phyloP scores from a whole-genome alignment of 768 basidiomycete species.

The Suillus clintonianus region DNA sequence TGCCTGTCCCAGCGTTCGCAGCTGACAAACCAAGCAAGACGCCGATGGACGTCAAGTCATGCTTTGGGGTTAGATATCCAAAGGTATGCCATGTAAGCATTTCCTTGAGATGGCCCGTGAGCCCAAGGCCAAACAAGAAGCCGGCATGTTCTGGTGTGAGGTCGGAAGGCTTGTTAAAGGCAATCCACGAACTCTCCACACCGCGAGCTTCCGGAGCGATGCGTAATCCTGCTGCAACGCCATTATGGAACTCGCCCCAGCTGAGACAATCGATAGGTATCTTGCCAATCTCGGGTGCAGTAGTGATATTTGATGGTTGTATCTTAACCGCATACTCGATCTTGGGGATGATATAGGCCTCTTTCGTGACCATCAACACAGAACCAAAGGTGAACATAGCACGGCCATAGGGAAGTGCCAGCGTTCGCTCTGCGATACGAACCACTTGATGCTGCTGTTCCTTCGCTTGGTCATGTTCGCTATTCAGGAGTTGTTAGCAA shows the following conservation, averaged over 20 bases:
- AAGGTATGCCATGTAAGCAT: conserved; percentile 97
- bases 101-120: conserved; percentile 87
- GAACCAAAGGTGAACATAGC: conserved; percentile 92
- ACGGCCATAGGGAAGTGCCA: conserved; percentile 88
- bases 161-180: conserved; percentile 91
- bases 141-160: conserved; percentile 96
- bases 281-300: conserved; percentile 71
- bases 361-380: conserved; percentile 70
- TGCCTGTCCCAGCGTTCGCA: conserved; percentile 82
- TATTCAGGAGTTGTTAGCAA: conserved; percentile 31
- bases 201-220: conserved; percentile 73
- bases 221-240: conserved; percentile 88
- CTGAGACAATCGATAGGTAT: conserved; percentile 68
- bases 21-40: conserved; percentile 92
- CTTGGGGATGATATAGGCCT: conserved; percentile 78
- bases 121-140: conserved; percentile 88
- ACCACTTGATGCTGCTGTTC: conserved; percentile 83
- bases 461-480: conserved; percentile 85
- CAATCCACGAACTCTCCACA: conserved; percentile 93
- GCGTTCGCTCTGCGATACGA: conserved; percentile 81
- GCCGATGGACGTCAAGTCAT: conserved; percentile 93
- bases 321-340: conserved; percentile 75
- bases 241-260: conserved; percentile 99
- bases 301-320: conserved; percentile 68
- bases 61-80: conserved; percentile 92